Base-by-base conservation (phyloP, 345 rosid species). In the thale cress (Arabidopsis thaliana) region DNA sequence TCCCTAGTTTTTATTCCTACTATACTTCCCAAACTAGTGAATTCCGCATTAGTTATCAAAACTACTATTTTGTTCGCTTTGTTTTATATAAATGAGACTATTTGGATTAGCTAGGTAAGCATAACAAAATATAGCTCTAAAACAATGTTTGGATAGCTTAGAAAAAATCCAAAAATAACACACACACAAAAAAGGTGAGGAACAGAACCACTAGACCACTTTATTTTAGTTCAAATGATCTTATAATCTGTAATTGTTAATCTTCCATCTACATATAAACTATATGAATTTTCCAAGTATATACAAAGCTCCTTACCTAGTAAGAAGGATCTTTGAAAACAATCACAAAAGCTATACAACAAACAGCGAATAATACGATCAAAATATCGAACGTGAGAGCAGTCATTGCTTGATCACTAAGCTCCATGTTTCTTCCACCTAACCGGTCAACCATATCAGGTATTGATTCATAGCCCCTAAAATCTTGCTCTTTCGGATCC, bases 401-500 rank as follows among this genome's bases (percentile, higher is more conserved):
- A 0, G 93, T 82, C 81, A 85, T 74, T 0, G 98, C 96, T 80
- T 91, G 97, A 79, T 88, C 94, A 76, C 94, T 84, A 1, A 93
- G 83, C 25, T 85, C 83, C 85, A 91, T 67, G 80, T 93, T 93
- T 79, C 56, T 87, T 2, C 98, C 98, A 11, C 90, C 96, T 8
- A 93, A 85, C 16, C 98, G 84, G 73, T 93, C 98, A 2, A 93
- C 96, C 89, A 75, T 81, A 77, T 91, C 97, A 2, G 97, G 97
- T 4, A 83, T 81, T 1, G 97, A 79, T 53, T 79, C 52, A 30
- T 81, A 86, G 33, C 59, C 83, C 11, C 58, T 66, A 11, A 91
- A 2, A 0, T 87, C 97, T 80, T 79, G 87, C 77, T 81, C 69
- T 59, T 82, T 84, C 1, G 98, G 98, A 59, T 93, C 97, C 41